A percentile compares a stretch with the other conserved stretches of the same genome.
These are phyloP conservation scores for Iris macrosiphon DNA, from an alignment of 106 monocot genomes.

Conservation along the genomic window DNA sequence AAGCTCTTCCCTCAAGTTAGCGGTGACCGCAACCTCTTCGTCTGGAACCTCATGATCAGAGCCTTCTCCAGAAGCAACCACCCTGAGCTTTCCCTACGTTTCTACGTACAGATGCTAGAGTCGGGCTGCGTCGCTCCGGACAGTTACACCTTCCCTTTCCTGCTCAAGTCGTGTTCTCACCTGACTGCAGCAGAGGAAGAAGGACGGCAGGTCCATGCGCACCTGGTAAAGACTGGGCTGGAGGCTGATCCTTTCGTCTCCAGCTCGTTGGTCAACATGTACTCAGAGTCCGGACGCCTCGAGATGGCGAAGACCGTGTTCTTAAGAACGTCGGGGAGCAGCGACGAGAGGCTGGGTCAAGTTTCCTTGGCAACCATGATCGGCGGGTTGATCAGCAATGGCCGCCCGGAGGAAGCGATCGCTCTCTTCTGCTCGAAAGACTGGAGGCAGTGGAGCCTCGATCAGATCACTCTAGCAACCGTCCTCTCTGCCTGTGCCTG, in stretches of 20 bases:
- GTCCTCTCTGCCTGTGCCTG: conserved; percentile 36
- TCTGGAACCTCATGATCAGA: conserved; percentile 26
- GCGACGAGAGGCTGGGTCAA: conserved; percentile 31
- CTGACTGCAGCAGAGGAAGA: neutral
- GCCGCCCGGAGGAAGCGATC: conserved; percentile 40
- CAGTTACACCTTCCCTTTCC: conserved; percentile 38
- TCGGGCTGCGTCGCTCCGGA: conserved; percentile 16
- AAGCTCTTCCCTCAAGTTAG: conserved; percentile 12
- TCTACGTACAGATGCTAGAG: conserved; percentile 16
- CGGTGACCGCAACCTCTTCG: conserved; percentile 18
- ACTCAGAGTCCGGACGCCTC: conserved; percentile 11
- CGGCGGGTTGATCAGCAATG: conserved; percentile 26
- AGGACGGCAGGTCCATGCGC: conserved; percentile 34
- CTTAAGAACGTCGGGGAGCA: conserved; percentile 34
- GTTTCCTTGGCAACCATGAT: conserved; percentile 53
- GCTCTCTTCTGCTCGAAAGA: conserved; percentile 41
- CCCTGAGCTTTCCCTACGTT: conserved; percentile 4
- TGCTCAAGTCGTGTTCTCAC: conserved; percentile 21
- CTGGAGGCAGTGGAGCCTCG: conserved; percentile 28
- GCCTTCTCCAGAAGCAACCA: conserved; percentile 11
- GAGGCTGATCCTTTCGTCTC: conserved; percentile 23
- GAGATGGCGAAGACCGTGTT: conserved; percentile 29
- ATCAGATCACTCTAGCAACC: conserved; percentile 46
- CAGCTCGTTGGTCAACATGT: conserved; percentile 47
- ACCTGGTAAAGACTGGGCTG: conserved; percentile 41